Percentiles rank a stretch among this genome's conserved stretches.
These are phyloP conservation scores for Cystobasidium onofrii DNA, from an alignment of 768 basidiomycete genomes.

Conservation along the genomic window DNA sequence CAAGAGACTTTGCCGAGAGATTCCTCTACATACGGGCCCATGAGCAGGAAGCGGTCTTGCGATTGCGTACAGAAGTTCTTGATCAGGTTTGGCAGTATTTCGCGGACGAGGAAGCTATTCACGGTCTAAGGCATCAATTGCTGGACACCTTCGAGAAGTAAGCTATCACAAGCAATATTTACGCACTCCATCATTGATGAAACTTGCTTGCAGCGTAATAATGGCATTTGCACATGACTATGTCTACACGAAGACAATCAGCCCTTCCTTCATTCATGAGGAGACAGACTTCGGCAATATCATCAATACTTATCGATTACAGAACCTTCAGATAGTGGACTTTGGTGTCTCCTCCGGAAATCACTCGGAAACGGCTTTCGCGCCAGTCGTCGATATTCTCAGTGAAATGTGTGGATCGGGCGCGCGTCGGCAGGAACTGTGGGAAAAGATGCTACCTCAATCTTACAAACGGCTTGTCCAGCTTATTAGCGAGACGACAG, in stretches of 20 bases:
- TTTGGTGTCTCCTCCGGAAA: constrained; percentile 27
- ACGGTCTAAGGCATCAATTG: not conserved
- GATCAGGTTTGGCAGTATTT: constrained; percentile 13
- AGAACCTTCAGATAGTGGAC: constrained; percentile 1
- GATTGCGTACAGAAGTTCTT: not conserved
- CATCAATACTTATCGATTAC: constrained; percentile 21
- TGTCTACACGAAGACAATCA: constrained; percentile 31
- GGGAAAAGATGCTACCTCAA: constrained; percentile 9
- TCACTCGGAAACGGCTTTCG: not conserved
- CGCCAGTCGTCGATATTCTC: not conserved
- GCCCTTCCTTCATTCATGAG: not conserved
- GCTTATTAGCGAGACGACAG: constrained; percentile 18
- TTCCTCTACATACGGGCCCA: not conserved
- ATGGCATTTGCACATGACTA: constrained; percentile 33
- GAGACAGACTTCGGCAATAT: constrained; percentile 26
- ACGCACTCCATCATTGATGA: not conserved
- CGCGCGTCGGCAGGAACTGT: not conserved
- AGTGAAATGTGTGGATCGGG: constrained; percentile 12
- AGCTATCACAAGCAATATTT: not conserved
- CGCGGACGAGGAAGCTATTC: not conserved
- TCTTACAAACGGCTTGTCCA: constrained; percentile 16
- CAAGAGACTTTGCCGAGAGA: not conserved
- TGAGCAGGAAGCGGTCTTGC: constrained; percentile 1
- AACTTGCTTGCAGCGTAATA: constrained; percentile 16
- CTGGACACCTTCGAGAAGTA: constrained; percentile 34